Conservation (phyloP, 768 basidiomycete genomes). For the Cystobasidium onofrii region DNA sequence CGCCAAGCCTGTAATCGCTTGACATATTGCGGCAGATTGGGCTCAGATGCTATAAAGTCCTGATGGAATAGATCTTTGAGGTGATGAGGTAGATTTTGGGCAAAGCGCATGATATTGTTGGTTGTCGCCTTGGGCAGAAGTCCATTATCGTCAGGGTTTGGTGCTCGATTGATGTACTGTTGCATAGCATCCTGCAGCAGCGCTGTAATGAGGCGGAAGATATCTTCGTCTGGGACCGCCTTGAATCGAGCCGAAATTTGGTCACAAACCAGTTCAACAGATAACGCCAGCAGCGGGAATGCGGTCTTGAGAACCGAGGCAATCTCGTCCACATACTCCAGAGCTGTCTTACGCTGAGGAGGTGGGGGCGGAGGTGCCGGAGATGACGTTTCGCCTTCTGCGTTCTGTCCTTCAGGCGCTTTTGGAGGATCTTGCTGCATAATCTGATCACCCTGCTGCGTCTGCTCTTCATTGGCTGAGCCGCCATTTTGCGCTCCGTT, state of each 20-base stretch:
- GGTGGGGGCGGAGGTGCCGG: background rate
- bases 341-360: background rate
- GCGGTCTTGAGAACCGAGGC: conserved; percentile 88
- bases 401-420: background rate
- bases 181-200: conserved; percentile 75
- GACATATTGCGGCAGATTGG: conserved; percentile 77
- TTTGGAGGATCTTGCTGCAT: conserved; percentile 16
- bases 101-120: conserved; percentile 47
- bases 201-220: conserved; percentile 81
- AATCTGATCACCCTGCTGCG: background rate
- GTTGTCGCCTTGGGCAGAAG: conserved; percentile 44
- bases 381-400: conserved; percentile 14
- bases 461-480: background rate
- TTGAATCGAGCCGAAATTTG: conserved; percentile 86
- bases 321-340: conserved; percentile 83
- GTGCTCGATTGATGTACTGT: conserved; percentile 47
- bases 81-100: conserved; percentile 43
- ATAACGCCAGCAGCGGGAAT: conserved; percentile 86
- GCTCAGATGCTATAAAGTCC: conserved; percentile 74
- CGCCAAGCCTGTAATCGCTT: conserved; percentile 84
- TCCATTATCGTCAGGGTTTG: conserved; percentile 46
- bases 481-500: background rate
- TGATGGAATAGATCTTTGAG: conserved; percentile 76
- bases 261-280: conserved; percentile 94
- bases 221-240: conserved; percentile 78